Percentiles rank a stretch among this genome's conserved stretches.
Conservation (phyloP, 2,329 filamentous ascomycete genomes). For the Aotearoamyces nothofagi region DNA sequence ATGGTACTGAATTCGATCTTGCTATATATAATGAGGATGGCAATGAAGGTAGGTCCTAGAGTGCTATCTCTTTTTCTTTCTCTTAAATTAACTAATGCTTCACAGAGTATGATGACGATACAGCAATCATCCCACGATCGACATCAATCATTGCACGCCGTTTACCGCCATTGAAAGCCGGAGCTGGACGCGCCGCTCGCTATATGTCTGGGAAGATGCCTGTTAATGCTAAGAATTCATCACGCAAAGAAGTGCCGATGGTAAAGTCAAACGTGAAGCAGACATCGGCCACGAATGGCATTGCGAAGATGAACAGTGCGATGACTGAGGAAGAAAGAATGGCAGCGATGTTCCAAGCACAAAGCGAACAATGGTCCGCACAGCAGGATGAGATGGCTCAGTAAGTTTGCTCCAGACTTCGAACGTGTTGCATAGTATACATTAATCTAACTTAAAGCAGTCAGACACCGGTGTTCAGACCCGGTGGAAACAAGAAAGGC, state of each 20-base stretch:
- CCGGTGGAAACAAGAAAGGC: conserved; percentile 41
- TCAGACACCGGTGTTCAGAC: conserved; percentile 46
- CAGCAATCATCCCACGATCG: conserved; percentile 88
- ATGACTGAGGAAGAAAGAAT: conserved; percentile 92
- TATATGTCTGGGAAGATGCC: conserved; percentile 97
- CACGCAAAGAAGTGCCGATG: conserved; percentile 45
- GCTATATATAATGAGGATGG: conserved; percentile 87
- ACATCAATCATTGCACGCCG: conserved; percentile 85
- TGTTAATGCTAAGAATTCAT: conserved; percentile 66
- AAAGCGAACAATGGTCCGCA: conserved; percentile 82
- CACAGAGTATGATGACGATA: conserved; percentile 92
- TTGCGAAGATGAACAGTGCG: conserved; percentile 54
- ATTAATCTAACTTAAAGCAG: conserved; percentile 27
- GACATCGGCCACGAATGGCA: conserved; percentile 34
- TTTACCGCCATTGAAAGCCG: conserved; percentile 68
- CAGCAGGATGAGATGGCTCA: conserved; percentile 89
- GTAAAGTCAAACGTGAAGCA: conserved; percentile 42
- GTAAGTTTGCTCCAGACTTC: conserved; percentile 35
- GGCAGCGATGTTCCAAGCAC: conserved; percentile 79
- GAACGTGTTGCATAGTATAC: no score
- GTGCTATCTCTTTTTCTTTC: conserved; percentile 1
- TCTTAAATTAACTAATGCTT: conserved; percentile 21
- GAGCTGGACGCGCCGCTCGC: conserved; percentile 78
- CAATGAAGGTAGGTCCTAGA: conserved; percentile 58
- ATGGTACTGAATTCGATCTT: conserved; percentile 92